A percentile compares a stretch with the other conserved stretches of the same genome.
These are phyloP conservation scores for Phaseolus lunatus DNA, from an alignment of 306 rosid genomes.

Conservation along the genomic window DNA sequence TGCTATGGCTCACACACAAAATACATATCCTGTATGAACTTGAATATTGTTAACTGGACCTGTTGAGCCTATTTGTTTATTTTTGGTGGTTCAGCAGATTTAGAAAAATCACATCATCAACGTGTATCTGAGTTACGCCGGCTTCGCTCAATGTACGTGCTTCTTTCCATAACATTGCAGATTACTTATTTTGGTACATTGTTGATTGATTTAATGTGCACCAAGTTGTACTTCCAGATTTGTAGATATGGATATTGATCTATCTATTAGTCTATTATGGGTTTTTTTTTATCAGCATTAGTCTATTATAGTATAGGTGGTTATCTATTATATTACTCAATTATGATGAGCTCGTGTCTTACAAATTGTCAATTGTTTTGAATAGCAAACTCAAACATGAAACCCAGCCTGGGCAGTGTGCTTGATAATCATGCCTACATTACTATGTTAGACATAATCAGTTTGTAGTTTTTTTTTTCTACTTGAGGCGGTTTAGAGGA, in stretches of 20 bases:
- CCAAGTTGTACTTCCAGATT: background rate
- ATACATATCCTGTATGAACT: background rate
- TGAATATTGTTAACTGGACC: constrained; percentile 8
- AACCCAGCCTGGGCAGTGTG: background rate
- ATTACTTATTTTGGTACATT: constrained; percentile 32
- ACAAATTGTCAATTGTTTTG: background rate
- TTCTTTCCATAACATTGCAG: constrained; percentile 37
- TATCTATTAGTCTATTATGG: background rate
- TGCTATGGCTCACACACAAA: background rate
- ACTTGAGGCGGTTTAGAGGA: constrained; percentile 26
- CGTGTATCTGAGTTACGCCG: constrained; percentile 93
- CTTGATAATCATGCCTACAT: background rate
- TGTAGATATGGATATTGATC: constrained; percentile 5
- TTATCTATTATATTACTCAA: background rate
- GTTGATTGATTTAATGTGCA: constrained; percentile 25
- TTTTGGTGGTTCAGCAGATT: constrained; percentile 66
- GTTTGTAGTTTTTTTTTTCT: background rate
- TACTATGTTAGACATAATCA: background rate
- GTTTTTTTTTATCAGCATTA: too few species aligned
- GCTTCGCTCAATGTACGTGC: constrained; percentile 84
- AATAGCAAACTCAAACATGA: background rate
- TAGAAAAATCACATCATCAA: constrained; percentile 95
- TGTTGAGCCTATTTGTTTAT: background rate
- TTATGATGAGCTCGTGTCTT: constrained; percentile 7
- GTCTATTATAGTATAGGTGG: background rate